Conservation (phyloP, 306 rosid species). For the Cucumis hystrix region DNA sequence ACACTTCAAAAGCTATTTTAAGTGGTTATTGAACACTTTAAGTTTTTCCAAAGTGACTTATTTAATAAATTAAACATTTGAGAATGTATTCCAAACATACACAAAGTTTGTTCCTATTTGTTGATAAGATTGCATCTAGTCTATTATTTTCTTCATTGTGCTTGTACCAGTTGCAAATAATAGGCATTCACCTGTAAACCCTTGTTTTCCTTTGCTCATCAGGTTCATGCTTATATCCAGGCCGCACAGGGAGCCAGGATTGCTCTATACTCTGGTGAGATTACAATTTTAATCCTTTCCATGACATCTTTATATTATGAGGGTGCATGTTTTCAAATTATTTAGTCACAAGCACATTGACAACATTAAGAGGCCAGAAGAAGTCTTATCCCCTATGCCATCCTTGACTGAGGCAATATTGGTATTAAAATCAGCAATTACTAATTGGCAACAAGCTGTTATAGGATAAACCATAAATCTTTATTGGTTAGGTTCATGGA, state of each 20-base stretch:
- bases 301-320: not conserved
- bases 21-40: too few species aligned
- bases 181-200: conserved; percentile 3
- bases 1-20: too few species aligned
- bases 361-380: not conserved
- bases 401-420: not conserved
- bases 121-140: not conserved
- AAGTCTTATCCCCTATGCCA: not conserved
- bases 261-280: conserved; percentile 80
- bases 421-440: not conserved
- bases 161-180: not conserved
- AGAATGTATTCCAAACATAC: too few species aligned
- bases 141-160: not conserved
- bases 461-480: not conserved
- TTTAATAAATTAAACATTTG: too few species aligned
- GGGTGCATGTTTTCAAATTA: not conserved
- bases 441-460: not conserved
- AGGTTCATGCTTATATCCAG: conserved; percentile 93
- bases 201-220: conserved; percentile 10
- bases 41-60: too few species aligned
- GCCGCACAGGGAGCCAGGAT: conserved; percentile 80
- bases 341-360: not conserved
- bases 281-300: not conserved
- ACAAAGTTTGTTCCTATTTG: not conserved
- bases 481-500: not conserved